Conservation (phyloP, 164 flowering plant species). For the Liquidambar formosana region DNA sequence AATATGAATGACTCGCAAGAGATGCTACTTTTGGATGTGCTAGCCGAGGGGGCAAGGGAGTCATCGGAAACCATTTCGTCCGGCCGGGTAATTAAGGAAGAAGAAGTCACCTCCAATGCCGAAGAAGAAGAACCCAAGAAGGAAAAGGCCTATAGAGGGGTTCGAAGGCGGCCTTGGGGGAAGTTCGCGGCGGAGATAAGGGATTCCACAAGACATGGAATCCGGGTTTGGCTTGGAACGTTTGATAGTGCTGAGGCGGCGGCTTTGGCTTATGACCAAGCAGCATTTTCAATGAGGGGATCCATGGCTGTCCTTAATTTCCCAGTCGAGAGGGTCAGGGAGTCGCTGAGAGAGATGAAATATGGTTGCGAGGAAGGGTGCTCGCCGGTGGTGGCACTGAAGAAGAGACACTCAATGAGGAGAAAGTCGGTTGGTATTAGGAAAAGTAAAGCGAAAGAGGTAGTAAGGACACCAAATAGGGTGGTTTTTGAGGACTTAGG, state of each 20-base stretch:
- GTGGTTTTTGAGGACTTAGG: constrained; percentile 64
- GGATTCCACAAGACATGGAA: constrained; percentile 61
- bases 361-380: constrained; percentile 30
- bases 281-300: constrained; percentile 61
- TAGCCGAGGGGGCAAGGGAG: constrained; percentile 14
- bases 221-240: constrained; percentile 71
- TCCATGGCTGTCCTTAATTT: constrained; percentile 57
- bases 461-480: constrained; percentile 12
- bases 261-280: constrained; percentile 73
- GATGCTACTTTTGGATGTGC: constrained; percentile 28
- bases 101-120: constrained; percentile 24
- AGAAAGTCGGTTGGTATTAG: constrained; percentile 17
- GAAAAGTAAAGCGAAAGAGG: neutral
- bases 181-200: constrained; percentile 67
- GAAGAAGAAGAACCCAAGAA: neutral
- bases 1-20: constrained; percentile 36
- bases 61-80: constrained; percentile 17
- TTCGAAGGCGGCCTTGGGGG: constrained; percentile 63
- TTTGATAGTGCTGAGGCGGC: constrained; percentile 70
- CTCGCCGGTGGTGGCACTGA: constrained; percentile 64
- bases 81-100: constrained; percentile 14
- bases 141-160: constrained; percentile 52
- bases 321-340: constrained; percentile 47
- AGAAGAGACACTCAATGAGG: constrained; percentile 47
- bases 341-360: constrained; percentile 46